phyloP scores from a whole-genome alignment of 139 green algal genomes.

The Picochlorum sp. region DNA sequence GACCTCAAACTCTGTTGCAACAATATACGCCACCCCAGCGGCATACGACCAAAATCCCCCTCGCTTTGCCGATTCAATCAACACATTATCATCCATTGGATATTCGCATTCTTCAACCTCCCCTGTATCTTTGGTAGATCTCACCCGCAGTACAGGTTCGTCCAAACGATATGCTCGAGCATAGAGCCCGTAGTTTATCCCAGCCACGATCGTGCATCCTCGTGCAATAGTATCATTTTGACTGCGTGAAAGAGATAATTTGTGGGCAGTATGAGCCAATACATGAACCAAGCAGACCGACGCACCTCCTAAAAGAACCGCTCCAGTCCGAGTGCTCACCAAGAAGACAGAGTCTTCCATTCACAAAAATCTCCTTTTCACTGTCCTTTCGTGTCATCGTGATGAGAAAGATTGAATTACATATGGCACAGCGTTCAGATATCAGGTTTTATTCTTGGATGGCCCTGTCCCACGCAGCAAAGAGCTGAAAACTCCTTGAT shows the following conservation, averaged over 20 bases:
- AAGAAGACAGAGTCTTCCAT: slow-evolving; percentile 55
- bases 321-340: slow-evolving; percentile 63
- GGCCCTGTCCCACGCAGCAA: no score
- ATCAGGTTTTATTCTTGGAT: no score
- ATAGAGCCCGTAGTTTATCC: slow-evolving; percentile 47
- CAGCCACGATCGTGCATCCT: slow-evolving; percentile 49
- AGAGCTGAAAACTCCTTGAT: background rate
- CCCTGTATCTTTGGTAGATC: slow-evolving; percentile 23
- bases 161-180: slow-evolving; percentile 10
- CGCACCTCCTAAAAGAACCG: slow-evolving; percentile 18
- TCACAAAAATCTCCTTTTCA: slow-evolving; percentile 50
- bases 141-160: slow-evolving; percentile 19
- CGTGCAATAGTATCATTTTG: slow-evolving; percentile 22
- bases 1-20: slow-evolving; percentile 37
- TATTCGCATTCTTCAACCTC: slow-evolving; percentile 2
- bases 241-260: slow-evolving; percentile 2
- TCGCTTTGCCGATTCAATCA: slow-evolving; percentile 28
- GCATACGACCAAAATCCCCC: slow-evolving; percentile 61
- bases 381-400: background rate
- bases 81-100: slow-evolving; percentile 8
- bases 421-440: no score
- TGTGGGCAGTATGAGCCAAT: background rate
- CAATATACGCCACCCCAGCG: slow-evolving; percentile 47
- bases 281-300: background rate
- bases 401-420: no score